Evolutionary conservation across 345 rosid species (phyloP), one percentile per base, ranked within the genome.

Genomic region (Linum lewisii): DNA sequence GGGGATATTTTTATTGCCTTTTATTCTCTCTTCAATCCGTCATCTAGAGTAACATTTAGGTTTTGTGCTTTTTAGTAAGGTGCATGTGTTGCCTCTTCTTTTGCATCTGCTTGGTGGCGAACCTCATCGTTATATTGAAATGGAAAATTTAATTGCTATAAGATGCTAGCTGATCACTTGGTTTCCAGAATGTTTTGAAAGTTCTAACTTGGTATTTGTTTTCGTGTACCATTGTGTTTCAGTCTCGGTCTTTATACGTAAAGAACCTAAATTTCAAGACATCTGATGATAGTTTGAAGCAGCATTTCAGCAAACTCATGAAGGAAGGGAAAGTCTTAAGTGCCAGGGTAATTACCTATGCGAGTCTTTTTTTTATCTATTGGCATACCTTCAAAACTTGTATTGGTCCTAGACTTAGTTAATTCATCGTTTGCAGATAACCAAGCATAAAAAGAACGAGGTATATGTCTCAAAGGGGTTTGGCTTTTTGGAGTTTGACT

Each of bases 211-310:
- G 59, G 59, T 63, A 23, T 8, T 69, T 61, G 54, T 56, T 75
- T 61, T 55, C 38, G 59, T 78, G 29, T 21, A 16, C 18, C 57
- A 47, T 61, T 70, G 34, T 75, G 54, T 62, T 65, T 32, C 88
- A 93, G 99, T 87, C 99, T 32, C 80, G 92, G 56, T 84, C 91
- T 24, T 73, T 93, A 57, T 84, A 73, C 69, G 87, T 92, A 69
- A 88, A 85, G 89, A 92, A 92, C 73, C 82, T 86, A 72, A 92
- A 84, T 79, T 86, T 92, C 79, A 92, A 78, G 79, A 92, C 95
- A 8, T 75, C 95, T 42, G 90, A 92, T 69, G 97, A 85, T 68
- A 53, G 73, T 72, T 68, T 93, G 72, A 82, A 73, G 77, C 75
- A 69, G 80, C 97, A 93, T 78, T 79, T 93, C 53, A 66, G 63